Evolutionary conservation across 345 rosid species (phyloP).

Genomic region (Litchi chinensis): DNA sequence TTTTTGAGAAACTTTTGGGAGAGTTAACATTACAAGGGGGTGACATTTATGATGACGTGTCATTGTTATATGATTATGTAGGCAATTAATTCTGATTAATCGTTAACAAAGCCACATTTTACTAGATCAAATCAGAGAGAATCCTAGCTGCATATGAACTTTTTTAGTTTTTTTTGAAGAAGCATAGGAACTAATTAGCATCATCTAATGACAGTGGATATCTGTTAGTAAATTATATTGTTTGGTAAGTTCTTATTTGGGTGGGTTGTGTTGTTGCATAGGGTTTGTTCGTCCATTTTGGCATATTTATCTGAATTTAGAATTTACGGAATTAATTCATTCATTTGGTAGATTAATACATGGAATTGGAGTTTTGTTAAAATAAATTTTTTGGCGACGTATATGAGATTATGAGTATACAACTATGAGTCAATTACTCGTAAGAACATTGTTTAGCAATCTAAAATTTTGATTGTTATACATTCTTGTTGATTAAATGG

Average conservation of each 20-base stretch:
- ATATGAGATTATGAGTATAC: too few species aligned
- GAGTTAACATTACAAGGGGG: not conserved
- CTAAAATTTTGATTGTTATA: not conserved
- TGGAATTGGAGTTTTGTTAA: not conserved
- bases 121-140: not conserved
- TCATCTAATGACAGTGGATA: not conserved
- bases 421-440: not conserved
- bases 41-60: slow-evolving; percentile 3
- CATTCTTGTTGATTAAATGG: too few species aligned
- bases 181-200: not conserved
- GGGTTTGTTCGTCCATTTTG: not conserved
- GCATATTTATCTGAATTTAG: too few species aligned
- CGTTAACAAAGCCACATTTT: not conserved
- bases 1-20: too few species aligned
- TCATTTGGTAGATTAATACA: too few species aligned
- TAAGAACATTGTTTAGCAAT: not conserved
- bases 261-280: too few species aligned
- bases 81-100: not conserved
- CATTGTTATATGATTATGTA: not conserved
- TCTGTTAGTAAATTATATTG: not conserved
- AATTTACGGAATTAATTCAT: not conserved
- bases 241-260: not conserved
- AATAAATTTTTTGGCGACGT: not conserved
- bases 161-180: too few species aligned
- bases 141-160: not conserved